Evolutionary conservation across 768 basidiomycete species (phyloP).

Genomic region (Hypholoma sublateritium): DNA sequence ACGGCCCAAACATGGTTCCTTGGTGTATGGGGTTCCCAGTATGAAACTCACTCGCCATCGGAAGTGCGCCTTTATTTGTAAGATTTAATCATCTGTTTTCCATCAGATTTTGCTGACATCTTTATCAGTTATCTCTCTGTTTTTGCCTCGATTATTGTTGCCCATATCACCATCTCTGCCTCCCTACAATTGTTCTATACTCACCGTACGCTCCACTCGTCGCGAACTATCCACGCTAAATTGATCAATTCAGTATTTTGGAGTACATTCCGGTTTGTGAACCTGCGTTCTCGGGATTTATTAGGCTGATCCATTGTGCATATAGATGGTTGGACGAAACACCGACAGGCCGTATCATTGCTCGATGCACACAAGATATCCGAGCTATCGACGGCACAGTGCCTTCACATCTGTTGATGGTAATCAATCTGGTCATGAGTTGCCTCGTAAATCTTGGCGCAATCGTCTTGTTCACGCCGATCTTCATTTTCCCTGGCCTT

Average conservation of each 20-base stretch:
- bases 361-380: slow-evolving; percentile 27
- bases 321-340: slow-evolving; percentile 31
- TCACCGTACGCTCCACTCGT: slow-evolving; percentile 30
- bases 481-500: slow-evolving; percentile 42
- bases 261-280: slow-evolving; percentile 14
- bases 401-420: neutral
- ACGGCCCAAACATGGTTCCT: slow-evolving; percentile 38
- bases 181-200: slow-evolving; percentile 31
- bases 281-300: neutral
- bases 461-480: slow-evolving; percentile 39
- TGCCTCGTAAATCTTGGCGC: slow-evolving; percentile 27
- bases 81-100: neutral
- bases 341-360: slow-evolving; percentile 14
- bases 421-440: slow-evolving; percentile 33
- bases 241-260: slow-evolving; percentile 13
- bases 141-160: neutral
- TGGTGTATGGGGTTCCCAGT: slow-evolving; percentile 43
- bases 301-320: neutral
- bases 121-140: slow-evolving; percentile 6
- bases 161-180: neutral
- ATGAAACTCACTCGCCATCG: slow-evolving; percentile 24
- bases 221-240: slow-evolving; percentile 12
- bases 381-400: slow-evolving; percentile 41
- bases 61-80: slow-evolving; percentile 18
- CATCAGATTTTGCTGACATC: neutral